A percentile compares a stretch with the other conserved stretches of the same genome.
Conservation (phyloP, 1,139 yeast species). For the Pichia sp. region DNA sequence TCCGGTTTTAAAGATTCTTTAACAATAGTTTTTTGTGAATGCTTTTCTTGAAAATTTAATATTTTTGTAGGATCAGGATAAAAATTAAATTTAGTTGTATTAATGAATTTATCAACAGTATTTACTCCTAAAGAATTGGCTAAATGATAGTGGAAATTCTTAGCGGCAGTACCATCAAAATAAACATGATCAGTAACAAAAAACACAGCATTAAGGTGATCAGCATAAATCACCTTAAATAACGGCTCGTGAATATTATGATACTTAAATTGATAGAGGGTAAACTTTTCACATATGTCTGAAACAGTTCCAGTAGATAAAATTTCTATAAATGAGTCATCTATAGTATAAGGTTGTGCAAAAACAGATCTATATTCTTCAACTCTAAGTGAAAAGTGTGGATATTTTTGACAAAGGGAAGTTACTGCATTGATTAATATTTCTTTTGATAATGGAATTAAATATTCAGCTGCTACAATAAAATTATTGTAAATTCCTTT, state of each 20-base stretch:
- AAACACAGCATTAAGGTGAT: conserved; percentile 20
- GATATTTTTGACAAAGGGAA: conserved; percentile 1
- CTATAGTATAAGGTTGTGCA: background rate
- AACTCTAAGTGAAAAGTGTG: conserved; percentile 1
- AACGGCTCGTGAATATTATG: conserved; percentile 8
- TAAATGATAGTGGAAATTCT: conserved; percentile 28
- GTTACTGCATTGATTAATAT: background rate
- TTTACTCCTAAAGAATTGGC: background rate
- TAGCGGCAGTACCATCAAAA: conserved; percentile 36
- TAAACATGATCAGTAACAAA: conserved; percentile 33
- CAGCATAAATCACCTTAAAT: conserved; percentile 14
- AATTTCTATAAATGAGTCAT: conserved; percentile 1
- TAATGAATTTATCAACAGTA: background rate
- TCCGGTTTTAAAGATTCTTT: background rate
- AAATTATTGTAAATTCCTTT: conserved; percentile 4
- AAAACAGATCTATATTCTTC: background rate
- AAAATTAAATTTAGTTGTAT: background rate
- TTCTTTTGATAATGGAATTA: background rate
- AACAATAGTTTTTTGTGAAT: background rate
- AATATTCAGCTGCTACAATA: conserved; percentile 6
- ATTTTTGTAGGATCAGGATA: conserved; percentile 12
- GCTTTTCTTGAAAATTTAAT: conserved; percentile 3
- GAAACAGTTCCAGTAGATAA: background rate
- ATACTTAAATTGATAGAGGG: conserved; percentile 4
- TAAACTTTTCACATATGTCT: conserved; percentile 4